phyloP scores from a whole-genome alignment of 495 filamentous ascomycete genomes.

The Lindgomyces ingoldianus region DNA sequence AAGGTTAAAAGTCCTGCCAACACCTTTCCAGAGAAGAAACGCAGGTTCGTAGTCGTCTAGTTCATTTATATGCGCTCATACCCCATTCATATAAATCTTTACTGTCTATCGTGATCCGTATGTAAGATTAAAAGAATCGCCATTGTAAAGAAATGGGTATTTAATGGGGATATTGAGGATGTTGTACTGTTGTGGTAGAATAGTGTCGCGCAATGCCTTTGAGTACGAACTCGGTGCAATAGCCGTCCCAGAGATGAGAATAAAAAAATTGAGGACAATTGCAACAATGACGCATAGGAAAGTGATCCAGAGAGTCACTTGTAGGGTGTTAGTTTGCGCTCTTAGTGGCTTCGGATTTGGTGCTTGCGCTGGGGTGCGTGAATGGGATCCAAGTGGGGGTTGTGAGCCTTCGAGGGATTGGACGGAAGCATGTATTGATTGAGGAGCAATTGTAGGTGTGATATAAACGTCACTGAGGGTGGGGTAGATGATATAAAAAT shows the following conservation, averaged over 20 bases:
- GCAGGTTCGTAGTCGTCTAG: neutral
- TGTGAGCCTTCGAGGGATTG: neutral
- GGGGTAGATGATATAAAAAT: neutral
- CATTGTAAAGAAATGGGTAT: neutral
- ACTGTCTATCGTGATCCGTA: neutral
- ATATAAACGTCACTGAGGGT: neutral
- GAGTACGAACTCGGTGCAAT: neutral
- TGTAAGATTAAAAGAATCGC: neutral
- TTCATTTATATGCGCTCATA: neutral
- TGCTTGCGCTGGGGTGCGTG: neutral
- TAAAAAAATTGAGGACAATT: neutral
- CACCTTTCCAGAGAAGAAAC: neutral
- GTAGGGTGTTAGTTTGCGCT: neutral
- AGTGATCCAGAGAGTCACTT: neutral
- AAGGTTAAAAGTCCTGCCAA: neutral
- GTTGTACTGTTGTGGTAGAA: neutral
- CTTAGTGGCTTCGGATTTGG: neutral
- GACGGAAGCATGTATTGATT: neutral
- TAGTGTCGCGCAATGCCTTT: neutral
- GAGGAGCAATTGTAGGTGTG: neutral
- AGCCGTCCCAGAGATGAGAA: neutral
- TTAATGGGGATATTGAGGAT: neutral
- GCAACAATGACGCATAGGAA: neutral
- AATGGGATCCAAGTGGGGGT: neutral
- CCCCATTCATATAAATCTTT: neutral